A percentile compares a stretch with the other conserved stretches of the same genome.
Conservation (phyloP, 768 basidiomycete genomes). For the Tylopilus intermedius region DNA sequence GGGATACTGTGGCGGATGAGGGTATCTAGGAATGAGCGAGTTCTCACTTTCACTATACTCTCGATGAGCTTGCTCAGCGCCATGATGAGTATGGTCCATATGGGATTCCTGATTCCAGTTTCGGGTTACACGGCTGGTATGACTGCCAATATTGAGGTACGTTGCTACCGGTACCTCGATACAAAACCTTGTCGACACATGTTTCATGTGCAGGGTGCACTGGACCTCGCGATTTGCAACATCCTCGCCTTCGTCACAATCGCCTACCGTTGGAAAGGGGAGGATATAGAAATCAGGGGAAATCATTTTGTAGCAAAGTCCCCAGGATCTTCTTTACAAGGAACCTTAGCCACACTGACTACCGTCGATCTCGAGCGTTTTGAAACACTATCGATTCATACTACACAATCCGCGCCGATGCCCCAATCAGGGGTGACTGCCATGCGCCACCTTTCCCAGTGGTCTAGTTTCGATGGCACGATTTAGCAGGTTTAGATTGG, state of each 20-base stretch:
- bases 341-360: constrained; percentile 1
- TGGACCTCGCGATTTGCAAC: constrained; percentile 15
- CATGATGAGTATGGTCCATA: constrained; percentile 11
- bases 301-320: not conserved
- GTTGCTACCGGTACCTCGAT: not conserved
- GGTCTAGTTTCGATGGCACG: not conserved
- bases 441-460: not conserved
- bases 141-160: constrained; percentile 16
- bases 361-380: constrained; percentile 10
- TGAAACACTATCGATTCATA: not conserved
- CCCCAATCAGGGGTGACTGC: not conserved
- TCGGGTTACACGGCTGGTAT: constrained; percentile 5
- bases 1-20: constrained; percentile 3
- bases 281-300: not conserved
- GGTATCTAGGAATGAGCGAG: constrained; percentile 6
- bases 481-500: not conserved
- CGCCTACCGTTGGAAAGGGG: constrained; percentile 5
- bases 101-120: constrained; percentile 11
- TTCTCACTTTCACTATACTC: constrained; percentile 11
- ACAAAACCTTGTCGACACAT: not conserved
- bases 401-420: constrained; percentile 1
- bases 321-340: not conserved
- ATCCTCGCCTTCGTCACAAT: constrained; percentile 15
- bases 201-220: constrained; percentile 9
- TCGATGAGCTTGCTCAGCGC: constrained; percentile 9